These are phyloP conservation scores for Isabelozyma rhagii DNA, from an alignment of 805 yeast species.

Conservation along the genomic window DNA sequence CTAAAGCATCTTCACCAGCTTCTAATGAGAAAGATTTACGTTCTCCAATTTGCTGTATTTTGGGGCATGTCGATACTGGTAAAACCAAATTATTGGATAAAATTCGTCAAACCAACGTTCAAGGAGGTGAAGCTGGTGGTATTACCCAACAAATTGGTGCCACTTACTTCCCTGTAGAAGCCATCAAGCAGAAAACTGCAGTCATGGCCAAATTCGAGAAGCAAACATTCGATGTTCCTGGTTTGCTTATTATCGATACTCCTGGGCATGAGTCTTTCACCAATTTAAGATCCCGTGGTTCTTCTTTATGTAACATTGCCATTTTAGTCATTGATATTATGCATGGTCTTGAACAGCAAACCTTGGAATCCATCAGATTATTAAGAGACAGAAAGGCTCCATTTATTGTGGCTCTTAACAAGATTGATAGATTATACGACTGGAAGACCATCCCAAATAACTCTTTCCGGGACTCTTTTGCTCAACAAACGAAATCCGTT, in stretches of 20 bases:
- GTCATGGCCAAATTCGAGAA: constrained; percentile 87
- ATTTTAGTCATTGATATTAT: constrained; percentile 96
- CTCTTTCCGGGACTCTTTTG: constrained; percentile 91
- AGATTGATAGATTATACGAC: constrained; percentile 94
- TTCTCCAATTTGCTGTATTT: constrained; percentile 98
- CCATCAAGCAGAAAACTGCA: constrained; percentile 85
- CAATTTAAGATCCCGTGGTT: constrained; percentile 97
- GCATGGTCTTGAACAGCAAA: constrained; percentile 99
- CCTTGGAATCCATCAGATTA: constrained; percentile 87
- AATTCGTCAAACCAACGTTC: constrained; percentile 97
- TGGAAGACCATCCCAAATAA: constrained; percentile 91
- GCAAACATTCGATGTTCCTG: constrained; percentile 91
- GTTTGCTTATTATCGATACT: constrained; percentile 93
- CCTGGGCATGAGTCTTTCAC: constrained; percentile 99
- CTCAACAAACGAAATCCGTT: constrained; percentile 78
- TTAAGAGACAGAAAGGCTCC: constrained; percentile 98
- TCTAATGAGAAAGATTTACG: constrained; percentile 62
- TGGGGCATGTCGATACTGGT: constrained; percentile 99
- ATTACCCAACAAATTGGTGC: constrained; percentile 99
- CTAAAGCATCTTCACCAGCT: constrained; percentile 21
- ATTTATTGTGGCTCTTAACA: constrained; percentile 93
- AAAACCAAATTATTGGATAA: constrained; percentile 95
- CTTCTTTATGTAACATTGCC: constrained; percentile 98
- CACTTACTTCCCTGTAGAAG: constrained; percentile 96
- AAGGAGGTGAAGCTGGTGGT: constrained; percentile 99